Conservation (phyloP, 352 stramenopile genomes). For the Globisporangium okanoganense region DNA sequence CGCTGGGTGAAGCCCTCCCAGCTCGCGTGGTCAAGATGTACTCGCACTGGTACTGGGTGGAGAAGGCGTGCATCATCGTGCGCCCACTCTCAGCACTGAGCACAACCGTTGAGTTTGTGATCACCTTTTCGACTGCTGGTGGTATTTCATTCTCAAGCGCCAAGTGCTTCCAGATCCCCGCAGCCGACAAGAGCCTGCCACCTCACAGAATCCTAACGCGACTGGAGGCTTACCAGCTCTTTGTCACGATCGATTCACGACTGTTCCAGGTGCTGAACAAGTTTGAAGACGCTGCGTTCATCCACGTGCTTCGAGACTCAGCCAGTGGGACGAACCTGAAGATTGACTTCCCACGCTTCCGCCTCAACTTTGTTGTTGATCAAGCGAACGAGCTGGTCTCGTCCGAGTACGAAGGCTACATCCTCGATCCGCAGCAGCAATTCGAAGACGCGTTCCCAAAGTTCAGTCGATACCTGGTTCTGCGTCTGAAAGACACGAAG, state of each 20-base stretch:
- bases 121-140: background rate
- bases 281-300: slow-evolving; percentile 30
- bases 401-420: slow-evolving; percentile 33
- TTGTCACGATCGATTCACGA: background rate
- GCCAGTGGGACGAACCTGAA: slow-evolving; percentile 13
- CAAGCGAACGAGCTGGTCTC: slow-evolving; percentile 19
- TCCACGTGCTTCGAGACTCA: slow-evolving; percentile 24
- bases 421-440: slow-evolving; percentile 28
- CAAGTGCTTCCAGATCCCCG: slow-evolving; percentile 33
- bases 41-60: slow-evolving; percentile 47
- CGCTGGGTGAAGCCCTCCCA: slow-evolving; percentile 16
- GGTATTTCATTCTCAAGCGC: background rate
- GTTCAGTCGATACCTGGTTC: slow-evolving; percentile 34
- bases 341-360: slow-evolving; percentile 37
- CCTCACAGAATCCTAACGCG: slow-evolving; percentile 13
- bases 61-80: slow-evolving; percentile 34
- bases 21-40: slow-evolving; percentile 25
- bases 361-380: slow-evolving; percentile 32
- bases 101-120: background rate
- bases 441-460: slow-evolving; percentile 32
- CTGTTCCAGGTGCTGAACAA: background rate
- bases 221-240: background rate
- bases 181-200: slow-evolving; percentile 16
- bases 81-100: slow-evolving; percentile 19
- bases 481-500: slow-evolving; percentile 12